Conservation (phyloP, 768 basidiomycete species). For the Russula lepida region DNA sequence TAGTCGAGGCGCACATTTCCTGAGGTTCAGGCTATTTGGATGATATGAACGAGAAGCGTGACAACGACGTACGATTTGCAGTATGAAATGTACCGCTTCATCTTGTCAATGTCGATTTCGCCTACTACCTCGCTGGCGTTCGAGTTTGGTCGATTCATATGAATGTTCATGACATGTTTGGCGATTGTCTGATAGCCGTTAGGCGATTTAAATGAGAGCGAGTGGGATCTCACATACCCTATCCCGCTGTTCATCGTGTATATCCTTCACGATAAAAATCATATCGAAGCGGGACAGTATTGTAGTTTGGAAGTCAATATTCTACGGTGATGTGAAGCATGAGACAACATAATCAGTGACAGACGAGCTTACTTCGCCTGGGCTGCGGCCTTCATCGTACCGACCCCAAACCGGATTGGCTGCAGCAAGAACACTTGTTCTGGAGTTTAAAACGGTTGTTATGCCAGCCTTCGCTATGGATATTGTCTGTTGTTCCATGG, state of each 20-base stretch:
- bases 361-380: slow-evolving; percentile 65
- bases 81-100: slow-evolving; percentile 96
- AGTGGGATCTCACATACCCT: slow-evolving; percentile 41
- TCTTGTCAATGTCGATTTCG: slow-evolving; percentile 94
- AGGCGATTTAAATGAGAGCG: background rate
- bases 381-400: slow-evolving; percentile 94
- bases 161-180: slow-evolving; percentile 96
- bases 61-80: slow-evolving; percentile 68
- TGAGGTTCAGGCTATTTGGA: slow-evolving; percentile 25
- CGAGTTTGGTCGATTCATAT: slow-evolving; percentile 85
- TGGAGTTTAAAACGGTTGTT: slow-evolving; percentile 91
- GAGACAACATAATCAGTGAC: background rate
- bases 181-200: slow-evolving; percentile 71
- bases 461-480: slow-evolving; percentile 99
- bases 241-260: slow-evolving; percentile 92
- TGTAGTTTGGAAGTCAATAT: slow-evolving; percentile 97
- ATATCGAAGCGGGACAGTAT: slow-evolving; percentile 98
- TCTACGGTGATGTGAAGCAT: slow-evolving; percentile 34
- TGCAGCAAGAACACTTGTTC: slow-evolving; percentile 92
- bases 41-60: background rate
- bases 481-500: slow-evolving; percentile 99
- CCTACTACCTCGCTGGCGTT: slow-evolving; percentile 57
- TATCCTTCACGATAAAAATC: slow-evolving; percentile 99
- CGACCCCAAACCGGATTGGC: slow-evolving; percentile 98
- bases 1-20: slow-evolving; percentile 93